Evolutionary conservation across 1,139 yeast species (phyloP), one percentile per base, ranked within the genome.

Genomic region (Geotrichum histeridarum): DNA sequence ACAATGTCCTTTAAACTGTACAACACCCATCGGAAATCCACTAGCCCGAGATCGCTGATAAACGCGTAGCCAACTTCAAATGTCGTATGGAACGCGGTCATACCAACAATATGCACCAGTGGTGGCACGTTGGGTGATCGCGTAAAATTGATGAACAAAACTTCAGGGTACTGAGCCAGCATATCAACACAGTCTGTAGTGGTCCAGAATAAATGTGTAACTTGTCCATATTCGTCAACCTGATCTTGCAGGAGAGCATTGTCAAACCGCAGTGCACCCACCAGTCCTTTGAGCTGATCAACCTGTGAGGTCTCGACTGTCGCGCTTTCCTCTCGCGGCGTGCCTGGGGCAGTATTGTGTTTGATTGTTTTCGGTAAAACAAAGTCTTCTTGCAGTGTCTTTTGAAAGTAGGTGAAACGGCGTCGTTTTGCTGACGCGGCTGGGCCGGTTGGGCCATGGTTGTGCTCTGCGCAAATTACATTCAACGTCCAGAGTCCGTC

Each of bases 241-340:
- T 48, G 48, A 14, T 55, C 57, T 14, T 50, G 50, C 11, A 55
- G 35, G 7, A 52, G 47, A 1, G 57, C 57, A 27, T 52, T 52
- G 44, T 55, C 57, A 35, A 55, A 55, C 9, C 55, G 53, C 32
- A 55, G 42, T 11, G 57, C 57, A n/a, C 57, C 57, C 8, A 55
- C 55, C 3, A 55, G 46, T 6, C 54, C 57, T 15, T 51, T 51
- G 2, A 55, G 52, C 30, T 37, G 44, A 15, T 55, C 55, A 12
- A 31, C 41, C 12, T 11, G 49, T 42, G 27, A 15, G 22, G 39
- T 32, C 43, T 30, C 43, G 37, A n/a, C 18, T 5, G 8, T n/a
- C 14, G n/a, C 15, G 11, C 31, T 38, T 6, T 18, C 36, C 2
- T 32, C 45, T 18, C 30, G 17, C 8, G 41, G 38, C 17, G 38